Percentiles rank a stretch among this genome's conserved stretches.
Evolutionary conservation across 2,329 filamentous ascomycete genomes (phyloP).

Genomic region (Trichothecium sympodiale): DNA sequence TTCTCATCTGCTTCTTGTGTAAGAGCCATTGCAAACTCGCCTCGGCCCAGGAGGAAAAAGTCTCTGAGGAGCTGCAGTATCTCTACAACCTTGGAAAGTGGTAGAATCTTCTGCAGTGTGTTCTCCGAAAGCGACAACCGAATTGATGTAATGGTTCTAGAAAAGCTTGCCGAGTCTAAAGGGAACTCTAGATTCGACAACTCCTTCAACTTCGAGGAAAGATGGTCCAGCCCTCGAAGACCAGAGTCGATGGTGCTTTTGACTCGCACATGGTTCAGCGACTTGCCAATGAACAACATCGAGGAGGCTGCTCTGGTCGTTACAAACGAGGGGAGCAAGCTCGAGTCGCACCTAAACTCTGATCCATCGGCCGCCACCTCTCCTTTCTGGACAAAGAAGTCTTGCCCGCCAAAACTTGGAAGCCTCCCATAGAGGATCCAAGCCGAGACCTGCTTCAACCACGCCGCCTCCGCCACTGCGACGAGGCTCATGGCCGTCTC

Average conservation of each 20-base stretch:
- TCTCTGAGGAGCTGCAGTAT: constrained; percentile 68
- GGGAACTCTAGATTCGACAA: constrained; percentile 62
- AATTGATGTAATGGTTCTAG: constrained; percentile 63
- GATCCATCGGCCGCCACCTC: constrained; percentile 9
- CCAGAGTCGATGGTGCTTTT: constrained; percentile 33
- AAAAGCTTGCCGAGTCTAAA: constrained; percentile 59
- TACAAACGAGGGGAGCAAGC: constrained; percentile 70
- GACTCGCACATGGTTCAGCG: constrained; percentile 69
- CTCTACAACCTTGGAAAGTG: constrained; percentile 64
- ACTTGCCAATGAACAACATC: constrained; percentile 83
- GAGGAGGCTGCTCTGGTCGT: constrained; percentile 63
- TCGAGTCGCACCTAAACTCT: constrained; percentile 45
- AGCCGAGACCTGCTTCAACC: constrained; percentile 80
- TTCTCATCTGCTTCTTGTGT: constrained; percentile 77
- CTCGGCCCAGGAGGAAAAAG: constrained; percentile 77
- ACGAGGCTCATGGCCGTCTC: constrained; percentile 62
- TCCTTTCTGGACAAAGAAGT: constrained; percentile 67
- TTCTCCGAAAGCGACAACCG: constrained; percentile 74
- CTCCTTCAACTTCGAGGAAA: constrained; percentile 57
- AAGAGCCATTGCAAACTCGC: constrained; percentile 83
- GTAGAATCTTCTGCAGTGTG: constrained; percentile 71
- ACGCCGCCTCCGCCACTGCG: constrained; percentile 74
- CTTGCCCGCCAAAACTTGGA: constrained; percentile 63
- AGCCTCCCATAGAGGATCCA: constrained; percentile 87
- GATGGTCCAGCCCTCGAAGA: constrained; percentile 43